A percentile compares a stretch with the other conserved stretches of the same genome.
phyloP scores from a whole-genome alignment of 2,329 filamentous ascomycete genomes.

The Myriangium duriaei region DNA sequence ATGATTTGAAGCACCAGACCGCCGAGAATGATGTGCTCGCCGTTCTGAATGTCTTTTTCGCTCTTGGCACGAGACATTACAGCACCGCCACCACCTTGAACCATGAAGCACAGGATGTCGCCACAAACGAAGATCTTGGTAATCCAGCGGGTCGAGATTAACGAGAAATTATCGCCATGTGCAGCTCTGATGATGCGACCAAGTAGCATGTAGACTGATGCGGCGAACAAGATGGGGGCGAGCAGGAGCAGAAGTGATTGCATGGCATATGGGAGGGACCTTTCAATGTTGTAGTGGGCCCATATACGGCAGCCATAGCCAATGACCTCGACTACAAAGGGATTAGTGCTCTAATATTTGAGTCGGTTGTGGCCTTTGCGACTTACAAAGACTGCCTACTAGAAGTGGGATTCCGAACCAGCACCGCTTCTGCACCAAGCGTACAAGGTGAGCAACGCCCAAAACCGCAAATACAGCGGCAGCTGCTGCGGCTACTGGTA shows the following conservation, averaged over 20 bases:
- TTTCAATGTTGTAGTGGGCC: conserved; percentile 17
- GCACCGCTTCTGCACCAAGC: conserved; percentile 28
- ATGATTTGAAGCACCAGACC: conserved; percentile 39
- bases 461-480: conserved; percentile 18
- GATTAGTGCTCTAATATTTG: too few relatives aligned
- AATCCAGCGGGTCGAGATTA: conserved; percentile 32
- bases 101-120: conserved; percentile 36
- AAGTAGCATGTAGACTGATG: conserved; percentile 38
- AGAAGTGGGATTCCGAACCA: conserved; percentile 42
- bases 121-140: conserved; percentile 38
- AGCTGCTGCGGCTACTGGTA: conserved; percentile 21
- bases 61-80: conserved; percentile 27
- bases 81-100: conserved; percentile 33
- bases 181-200: conserved; percentile 33
- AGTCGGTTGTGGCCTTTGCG: too few relatives aligned
- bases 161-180: conserved; percentile 29
- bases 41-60: conserved; percentile 20
- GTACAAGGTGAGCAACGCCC: conserved; percentile 26
- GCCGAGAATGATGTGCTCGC: conserved; percentile 33
- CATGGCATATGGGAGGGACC: conserved; percentile 30
- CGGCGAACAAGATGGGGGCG: conserved; percentile 38
- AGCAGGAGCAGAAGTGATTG: conserved; percentile 35
- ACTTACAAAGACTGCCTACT: conserved; percentile 40
- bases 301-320: conserved; percentile 41
- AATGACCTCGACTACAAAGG: conserved; percentile 30